These are phyloP conservation scores for Botrytis tulipae DNA, from an alignment of 2,329 filamentous ascomycete genomes.

Conservation along the genomic window DNA sequence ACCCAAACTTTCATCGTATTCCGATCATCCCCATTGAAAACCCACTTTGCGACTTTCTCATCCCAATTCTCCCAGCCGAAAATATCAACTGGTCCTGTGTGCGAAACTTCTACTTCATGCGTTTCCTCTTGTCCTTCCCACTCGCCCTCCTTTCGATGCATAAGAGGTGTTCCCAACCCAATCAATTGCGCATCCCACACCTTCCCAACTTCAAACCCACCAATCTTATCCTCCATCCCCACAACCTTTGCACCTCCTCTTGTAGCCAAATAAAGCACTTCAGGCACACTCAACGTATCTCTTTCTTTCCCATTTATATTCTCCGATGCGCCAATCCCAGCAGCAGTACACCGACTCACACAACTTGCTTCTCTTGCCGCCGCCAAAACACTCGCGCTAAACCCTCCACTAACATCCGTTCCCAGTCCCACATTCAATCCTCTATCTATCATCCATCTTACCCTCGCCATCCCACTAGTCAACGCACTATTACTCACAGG, in stretches of 20 bases:
- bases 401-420: slow-evolving; percentile 89
- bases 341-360: slow-evolving; percentile 68
- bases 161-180: slow-evolving; percentile 46
- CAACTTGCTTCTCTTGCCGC: slow-evolving; percentile 79
- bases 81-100: slow-evolving; percentile 71
- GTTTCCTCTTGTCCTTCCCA: slow-evolving; percentile 26
- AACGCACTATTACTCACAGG: slow-evolving; percentile 83
- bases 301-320: slow-evolving; percentile 55
- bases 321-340: slow-evolving; percentile 43
- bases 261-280: slow-evolving; percentile 83
- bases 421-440: slow-evolving; percentile 82
- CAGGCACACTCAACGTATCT: slow-evolving; percentile 74
- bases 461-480: slow-evolving; percentile 73
- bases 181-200: slow-evolving; percentile 90
- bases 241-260: slow-evolving; percentile 82
- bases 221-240: slow-evolving; percentile 68
- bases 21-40: slow-evolving; percentile 89
- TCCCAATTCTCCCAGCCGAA: slow-evolving; percentile 93
- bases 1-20: slow-evolving; percentile 92
- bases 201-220: slow-evolving; percentile 82
- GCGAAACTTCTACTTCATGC: slow-evolving; percentile 34
- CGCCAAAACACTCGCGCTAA: slow-evolving; percentile 76
- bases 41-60: slow-evolving; percentile 87
- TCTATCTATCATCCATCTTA: slow-evolving; percentile 70
- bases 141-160: neutral